Evolutionary conservation across 1,139 yeast species (phyloP), one percentile per base, ranked within the genome.

Genomic region (Pichia sp.): DNA sequence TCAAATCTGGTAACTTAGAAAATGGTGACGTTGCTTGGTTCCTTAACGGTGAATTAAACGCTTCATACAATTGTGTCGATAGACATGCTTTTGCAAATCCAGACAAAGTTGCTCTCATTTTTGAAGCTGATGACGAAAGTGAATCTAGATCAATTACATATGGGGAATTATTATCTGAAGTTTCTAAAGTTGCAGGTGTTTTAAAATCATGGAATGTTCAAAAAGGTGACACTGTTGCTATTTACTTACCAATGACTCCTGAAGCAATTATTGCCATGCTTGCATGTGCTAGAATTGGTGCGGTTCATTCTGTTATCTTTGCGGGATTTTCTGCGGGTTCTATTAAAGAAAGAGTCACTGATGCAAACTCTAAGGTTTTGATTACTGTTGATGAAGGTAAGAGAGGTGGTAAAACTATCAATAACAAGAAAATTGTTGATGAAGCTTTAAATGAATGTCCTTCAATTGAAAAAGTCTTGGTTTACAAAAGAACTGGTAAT

Each of bases 301-400:
- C 98, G 42, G 73, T 88, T 55, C 98, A 92, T 70, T 85, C 97
- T 10, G 97, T 92, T 43, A 83, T 92, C 55, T 92, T 92, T 67
- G 97, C 97, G 47, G 98, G 98, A 38, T 92, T 92, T 71, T 84
- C 95, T 32, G 82, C 96, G 35, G 96, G 96, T 49, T 88, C 97
- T 34, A 79, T 92, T 61, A 78, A 76, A 59, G 97, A 92, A 69
- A 84, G 97, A 68, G 85, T 88, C 57, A 76, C 75, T 54, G 95
- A 92, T 65, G 97, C 97, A 42, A 72, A 77, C 53, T 85, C 92
- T 60, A 84, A 81, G 69, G 94, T 90, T 44, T 81, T 92, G 55
- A 85, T 92, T 67, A 92, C 97, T 54, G 83, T 95, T 64, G 97
- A 92, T 68, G 96, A 88, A 69, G 95, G 95, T 62, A 83, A 82